These are phyloP conservation scores for Malus orientalis DNA, from an alignment of 306 rosid species.

Conservation along the genomic window DNA sequence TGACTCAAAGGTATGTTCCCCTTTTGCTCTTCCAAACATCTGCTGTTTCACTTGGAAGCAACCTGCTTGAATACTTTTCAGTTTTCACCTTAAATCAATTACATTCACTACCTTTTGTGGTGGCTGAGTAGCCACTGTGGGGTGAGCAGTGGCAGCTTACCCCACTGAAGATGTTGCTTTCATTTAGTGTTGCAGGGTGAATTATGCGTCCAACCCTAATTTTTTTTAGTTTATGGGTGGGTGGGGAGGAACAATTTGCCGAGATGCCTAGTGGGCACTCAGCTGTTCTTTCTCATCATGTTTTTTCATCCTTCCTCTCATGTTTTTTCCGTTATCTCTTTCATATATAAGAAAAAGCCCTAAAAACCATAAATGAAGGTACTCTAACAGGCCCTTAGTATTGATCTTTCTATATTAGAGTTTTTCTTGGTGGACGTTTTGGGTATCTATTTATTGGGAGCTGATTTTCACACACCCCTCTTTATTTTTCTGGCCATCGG, in stretches of 20 bases:
- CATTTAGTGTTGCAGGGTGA: background rate
- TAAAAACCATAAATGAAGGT: background rate
- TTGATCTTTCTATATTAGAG: background rate
- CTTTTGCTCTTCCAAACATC: background rate
- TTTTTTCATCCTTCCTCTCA: background rate
- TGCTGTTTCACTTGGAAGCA: constrained; percentile 9
- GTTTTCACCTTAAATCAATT: no score
- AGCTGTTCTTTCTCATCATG: background rate
- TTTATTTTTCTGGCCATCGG: no score
- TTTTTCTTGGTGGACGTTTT: no score
- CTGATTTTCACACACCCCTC: no score
- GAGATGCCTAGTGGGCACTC: background rate
- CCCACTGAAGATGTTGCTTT: background rate
- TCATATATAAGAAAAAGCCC: background rate
- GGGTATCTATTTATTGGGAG: no score
- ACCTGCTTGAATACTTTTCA: background rate
- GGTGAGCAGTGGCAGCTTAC: background rate
- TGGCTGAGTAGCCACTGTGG: background rate
- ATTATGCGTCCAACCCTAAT: background rate
- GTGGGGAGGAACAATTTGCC: no score
- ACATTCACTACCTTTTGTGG: background rate
- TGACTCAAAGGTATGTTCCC: constrained; percentile 72
- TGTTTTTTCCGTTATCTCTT: background rate
- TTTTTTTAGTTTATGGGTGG: no score
- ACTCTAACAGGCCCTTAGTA: background rate